phyloP scores from a whole-genome alignment of 305 asterid genomes.

The Fraxinus paxiana region DNA sequence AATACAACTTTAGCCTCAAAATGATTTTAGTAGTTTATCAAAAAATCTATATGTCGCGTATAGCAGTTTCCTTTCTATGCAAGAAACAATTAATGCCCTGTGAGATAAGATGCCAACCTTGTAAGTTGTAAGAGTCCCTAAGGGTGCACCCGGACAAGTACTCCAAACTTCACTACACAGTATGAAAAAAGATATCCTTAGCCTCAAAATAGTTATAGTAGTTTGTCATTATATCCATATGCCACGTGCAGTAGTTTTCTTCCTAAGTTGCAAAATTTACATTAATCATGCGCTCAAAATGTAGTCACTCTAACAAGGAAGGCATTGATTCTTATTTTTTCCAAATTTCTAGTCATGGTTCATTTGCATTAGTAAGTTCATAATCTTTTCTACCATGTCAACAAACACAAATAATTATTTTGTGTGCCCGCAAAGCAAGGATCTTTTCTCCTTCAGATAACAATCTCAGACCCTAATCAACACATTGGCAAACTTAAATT shows the following conservation, averaged over 20 bases:
- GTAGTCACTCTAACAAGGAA: neutral
- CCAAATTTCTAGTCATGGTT: neutral
- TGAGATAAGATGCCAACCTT: neutral
- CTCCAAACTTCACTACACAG: neutral
- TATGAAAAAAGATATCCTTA: neutral
- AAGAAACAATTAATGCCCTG: neutral
- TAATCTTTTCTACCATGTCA: neutral
- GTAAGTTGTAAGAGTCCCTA: neutral
- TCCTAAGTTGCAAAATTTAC: neutral
- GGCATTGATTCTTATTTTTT: neutral
- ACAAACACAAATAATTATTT: neutral
- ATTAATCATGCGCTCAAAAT: neutral
- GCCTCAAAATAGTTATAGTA: neutral
- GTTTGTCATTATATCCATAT: neutral
- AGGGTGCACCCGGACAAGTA: neutral
- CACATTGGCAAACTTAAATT: neutral
- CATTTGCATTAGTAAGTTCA: neutral
- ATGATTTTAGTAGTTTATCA: neutral
- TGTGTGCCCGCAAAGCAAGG: neutral
- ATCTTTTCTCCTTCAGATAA: neutral
- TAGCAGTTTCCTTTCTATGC: neutral
- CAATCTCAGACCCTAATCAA: neutral
- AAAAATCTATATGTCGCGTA: neutral
- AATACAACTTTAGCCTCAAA: neutral
- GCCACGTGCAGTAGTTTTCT: neutral